Evolutionary conservation across 371 early-diverging fungal species (phyloP).

Genomic region (Mortierella sp.): DNA sequence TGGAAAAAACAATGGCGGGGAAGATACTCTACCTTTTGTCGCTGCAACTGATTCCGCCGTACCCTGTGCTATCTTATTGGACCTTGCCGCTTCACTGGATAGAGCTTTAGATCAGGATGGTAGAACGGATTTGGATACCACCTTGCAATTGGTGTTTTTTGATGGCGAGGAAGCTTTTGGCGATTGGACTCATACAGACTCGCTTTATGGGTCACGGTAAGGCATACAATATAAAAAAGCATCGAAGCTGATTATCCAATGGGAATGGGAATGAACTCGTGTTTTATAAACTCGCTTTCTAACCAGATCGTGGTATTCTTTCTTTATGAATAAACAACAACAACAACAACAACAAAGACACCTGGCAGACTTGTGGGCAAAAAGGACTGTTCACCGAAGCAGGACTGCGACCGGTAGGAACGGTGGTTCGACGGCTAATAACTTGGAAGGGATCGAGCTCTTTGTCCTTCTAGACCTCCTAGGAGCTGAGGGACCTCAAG

Average conservation of each 20-base stretch:
- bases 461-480: slow-evolving; percentile 91
- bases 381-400: slow-evolving; percentile 38
- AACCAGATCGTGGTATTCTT: neutral
- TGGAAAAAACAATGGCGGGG: slow-evolving; percentile 41
- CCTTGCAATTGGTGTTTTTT: slow-evolving; percentile 93
- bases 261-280: slow-evolving; percentile 8
- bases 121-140: slow-evolving; percentile 59
- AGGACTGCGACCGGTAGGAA: slow-evolving; percentile 42
- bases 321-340: neutral
- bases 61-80: slow-evolving; percentile 91
- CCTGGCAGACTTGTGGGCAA: slow-evolving; percentile 63
- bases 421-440: slow-evolving; percentile 52
- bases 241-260: slow-evolving; percentile 13
- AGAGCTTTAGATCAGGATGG: slow-evolving; percentile 46
- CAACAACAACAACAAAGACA: slow-evolving; percentile 46
- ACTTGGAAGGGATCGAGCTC: slow-evolving; percentile 82
- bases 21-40: slow-evolving; percentile 70
- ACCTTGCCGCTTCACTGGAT: slow-evolving; percentile 77
- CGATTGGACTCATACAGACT: slow-evolving; percentile 84
- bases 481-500: slow-evolving; percentile 67
- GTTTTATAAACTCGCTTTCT: neutral
- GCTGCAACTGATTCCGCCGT: slow-evolving; percentile 90
- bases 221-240: neutral
- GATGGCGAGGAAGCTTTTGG: slow-evolving; percentile 97
- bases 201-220: slow-evolving; percentile 93